Conservation (phyloP, 106 monocot genomes). For the Platanthera guangdongensis region DNA sequence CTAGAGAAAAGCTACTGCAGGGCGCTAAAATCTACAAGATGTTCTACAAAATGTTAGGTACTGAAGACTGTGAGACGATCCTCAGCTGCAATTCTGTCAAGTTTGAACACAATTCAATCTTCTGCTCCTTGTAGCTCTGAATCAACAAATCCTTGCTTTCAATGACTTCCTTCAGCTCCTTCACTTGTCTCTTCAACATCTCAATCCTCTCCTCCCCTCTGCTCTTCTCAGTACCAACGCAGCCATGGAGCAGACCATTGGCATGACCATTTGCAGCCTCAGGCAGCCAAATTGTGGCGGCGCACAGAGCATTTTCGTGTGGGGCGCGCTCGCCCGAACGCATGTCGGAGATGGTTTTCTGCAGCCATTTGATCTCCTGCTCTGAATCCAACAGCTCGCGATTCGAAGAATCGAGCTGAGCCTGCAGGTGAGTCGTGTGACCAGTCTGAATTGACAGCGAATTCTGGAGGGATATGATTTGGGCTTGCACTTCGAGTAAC, state of each 20-base stretch:
- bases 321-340: constrained; percentile 1
- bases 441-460: constrained; percentile 12
- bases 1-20: no score
- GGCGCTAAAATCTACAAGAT: no score
- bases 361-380: constrained; percentile 14
- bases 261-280: constrained; percentile 22
- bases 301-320: constrained; percentile 4
- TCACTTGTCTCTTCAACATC: constrained; percentile 15
- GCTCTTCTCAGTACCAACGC: constrained; percentile 10
- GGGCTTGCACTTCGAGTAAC: constrained; percentile 32
- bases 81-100: constrained; percentile 25
- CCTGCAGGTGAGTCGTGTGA: constrained; percentile 16
- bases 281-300: constrained; percentile 9
- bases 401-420: constrained; percentile 15
- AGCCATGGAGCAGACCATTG: constrained; percentile 14
- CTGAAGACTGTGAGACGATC: constrained; percentile 6
- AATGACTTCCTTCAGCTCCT: constrained; percentile 22
- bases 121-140: constrained; percentile 27
- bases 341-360: constrained; percentile 19
- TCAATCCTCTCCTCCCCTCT: constrained; percentile 14
- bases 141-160: constrained; percentile 22
- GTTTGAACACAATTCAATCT: constrained; percentile 14
- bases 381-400: constrained; percentile 16
- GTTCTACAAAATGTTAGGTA: no score
- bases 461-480: constrained; percentile 13